These are phyloP conservation scores for Aureobasidium uvarum DNA, from an alignment of 2,329 filamentous ascomycete species.

Conservation along the genomic window DNA sequence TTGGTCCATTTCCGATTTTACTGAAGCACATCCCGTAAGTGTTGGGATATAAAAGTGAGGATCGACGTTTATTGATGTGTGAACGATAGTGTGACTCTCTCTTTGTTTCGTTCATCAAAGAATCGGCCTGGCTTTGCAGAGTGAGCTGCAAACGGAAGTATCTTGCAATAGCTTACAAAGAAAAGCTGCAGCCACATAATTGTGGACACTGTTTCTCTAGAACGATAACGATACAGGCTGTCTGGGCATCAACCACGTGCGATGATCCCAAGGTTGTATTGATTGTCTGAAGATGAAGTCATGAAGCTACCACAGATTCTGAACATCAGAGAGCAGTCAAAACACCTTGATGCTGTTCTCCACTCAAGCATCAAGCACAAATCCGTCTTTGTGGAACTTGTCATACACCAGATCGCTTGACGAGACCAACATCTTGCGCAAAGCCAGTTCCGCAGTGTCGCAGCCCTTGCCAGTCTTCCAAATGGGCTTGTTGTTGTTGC, in stretches of 20 bases:
- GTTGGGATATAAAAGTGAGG: background rate
- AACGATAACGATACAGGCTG: background rate
- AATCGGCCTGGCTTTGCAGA: background rate
- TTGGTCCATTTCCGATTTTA: background rate
- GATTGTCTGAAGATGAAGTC: background rate
- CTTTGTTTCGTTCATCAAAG: background rate
- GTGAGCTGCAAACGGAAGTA: background rate
- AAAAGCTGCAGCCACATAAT: background rate
- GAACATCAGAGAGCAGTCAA: too few species aligned
- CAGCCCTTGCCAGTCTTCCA: conserved; percentile 3
- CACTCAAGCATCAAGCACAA: background rate
- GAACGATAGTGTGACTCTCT: background rate
- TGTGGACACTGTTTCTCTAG: background rate
- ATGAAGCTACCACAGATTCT: too few species aligned
- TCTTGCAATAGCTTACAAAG: background rate
- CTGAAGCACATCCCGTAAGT: background rate
- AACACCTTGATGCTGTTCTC: too few species aligned
- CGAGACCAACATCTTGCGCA: conserved; percentile 5
- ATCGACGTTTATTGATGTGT: background rate
- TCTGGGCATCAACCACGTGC: background rate
- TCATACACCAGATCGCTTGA: conserved; percentile 7
- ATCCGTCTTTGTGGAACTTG: background rate
- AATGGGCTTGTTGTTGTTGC: background rate
- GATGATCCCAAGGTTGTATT: background rate
- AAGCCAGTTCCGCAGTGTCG: conserved; percentile 4